Evolutionary conservation across 352 stramenopile genomes (phyloP).

Genomic region (Blastocystis sp.): DNA sequence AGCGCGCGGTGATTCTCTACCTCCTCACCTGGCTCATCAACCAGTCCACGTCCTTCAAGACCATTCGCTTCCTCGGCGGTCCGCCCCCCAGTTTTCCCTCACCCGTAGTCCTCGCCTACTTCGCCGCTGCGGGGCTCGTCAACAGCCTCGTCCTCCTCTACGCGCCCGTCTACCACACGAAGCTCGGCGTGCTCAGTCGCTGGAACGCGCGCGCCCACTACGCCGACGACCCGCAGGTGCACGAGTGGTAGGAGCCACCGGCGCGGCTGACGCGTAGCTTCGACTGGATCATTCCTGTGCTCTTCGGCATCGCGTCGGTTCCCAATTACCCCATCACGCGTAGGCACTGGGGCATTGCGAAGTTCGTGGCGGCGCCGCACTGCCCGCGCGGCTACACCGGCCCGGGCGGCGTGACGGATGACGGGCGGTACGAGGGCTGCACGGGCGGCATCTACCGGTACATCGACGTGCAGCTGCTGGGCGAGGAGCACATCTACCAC

Average conservation of each 20-base stretch:
- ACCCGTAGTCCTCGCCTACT: constrained; percentile 45
- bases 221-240: background rate
- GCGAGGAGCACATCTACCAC: constrained; percentile 66
- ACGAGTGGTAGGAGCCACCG: background rate
- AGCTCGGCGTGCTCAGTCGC: constrained; percentile 16
- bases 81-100: background rate
- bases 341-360: constrained; percentile 58
- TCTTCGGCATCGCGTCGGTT: constrained; percentile 12
- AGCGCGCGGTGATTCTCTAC: constrained; percentile 53
- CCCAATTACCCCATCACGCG: background rate
- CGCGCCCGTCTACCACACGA: constrained; percentile 24
- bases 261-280: background rate
- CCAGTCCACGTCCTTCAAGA: constrained; percentile 12
- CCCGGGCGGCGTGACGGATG: constrained; percentile 44
- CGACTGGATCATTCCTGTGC: constrained; percentile 27
- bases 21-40: constrained; percentile 53
- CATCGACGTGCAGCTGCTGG: constrained; percentile 60
- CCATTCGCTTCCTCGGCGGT: constrained; percentile 40
- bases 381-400: constrained; percentile 51
- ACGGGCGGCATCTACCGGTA: constrained; percentile 65
- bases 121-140: constrained; percentile 43
- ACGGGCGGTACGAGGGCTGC: constrained; percentile 28
- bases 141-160: constrained; percentile 53
- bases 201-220: constrained; percentile 35
- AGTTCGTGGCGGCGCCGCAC: constrained; percentile 10